phyloP scores from a whole-genome alignment of 495 filamentous ascomycete species.

The Talaromyces trachyspermus region DNA sequence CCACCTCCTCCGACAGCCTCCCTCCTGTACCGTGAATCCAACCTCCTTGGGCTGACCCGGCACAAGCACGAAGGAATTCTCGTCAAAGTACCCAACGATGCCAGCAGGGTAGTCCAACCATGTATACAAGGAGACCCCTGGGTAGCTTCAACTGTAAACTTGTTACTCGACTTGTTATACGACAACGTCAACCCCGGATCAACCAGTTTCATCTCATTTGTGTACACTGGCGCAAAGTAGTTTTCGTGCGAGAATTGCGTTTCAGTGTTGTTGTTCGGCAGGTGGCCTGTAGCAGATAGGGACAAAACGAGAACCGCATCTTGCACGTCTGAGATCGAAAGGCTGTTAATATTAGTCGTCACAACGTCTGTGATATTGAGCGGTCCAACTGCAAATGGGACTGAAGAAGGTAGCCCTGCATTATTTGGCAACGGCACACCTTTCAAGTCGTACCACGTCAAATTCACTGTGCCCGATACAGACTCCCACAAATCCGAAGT shows the following conservation, averaged over 20 bases:
- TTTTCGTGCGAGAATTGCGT: constrained; percentile 48
- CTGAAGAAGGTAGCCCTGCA: constrained; percentile 21
- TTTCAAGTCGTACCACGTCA: constrained; percentile 35
- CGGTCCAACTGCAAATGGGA: constrained; percentile 47
- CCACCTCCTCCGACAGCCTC: constrained; percentile 37
- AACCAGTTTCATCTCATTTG: constrained; percentile 45
- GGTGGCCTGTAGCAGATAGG: constrained; percentile 42
- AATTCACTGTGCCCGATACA: constrained; percentile 23
- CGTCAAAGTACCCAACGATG: constrained; percentile 51
- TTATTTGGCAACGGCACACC: constrained; percentile 25
- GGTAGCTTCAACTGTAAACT: constrained; percentile 52
- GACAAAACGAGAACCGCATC: constrained; percentile 50
- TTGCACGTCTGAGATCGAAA: constrained; percentile 27
- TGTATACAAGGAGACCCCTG: constrained; percentile 57
- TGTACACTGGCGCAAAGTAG: constrained; percentile 45
- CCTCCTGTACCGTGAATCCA: constrained; percentile 42
- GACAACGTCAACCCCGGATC: constrained; percentile 47
- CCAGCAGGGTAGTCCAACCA: constrained; percentile 58
- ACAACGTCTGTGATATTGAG: constrained; percentile 55
- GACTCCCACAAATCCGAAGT: constrained; percentile 39
- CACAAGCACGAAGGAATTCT: constrained; percentile 52
- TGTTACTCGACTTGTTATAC: constrained; percentile 25
- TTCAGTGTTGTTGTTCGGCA: constrained; percentile 42
- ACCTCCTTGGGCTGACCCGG: constrained; percentile 46
- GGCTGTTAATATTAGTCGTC: constrained; percentile 28